phyloP scores from a whole-genome alignment of 352 stramenopile species.

The Phytophthora sp. region DNA sequence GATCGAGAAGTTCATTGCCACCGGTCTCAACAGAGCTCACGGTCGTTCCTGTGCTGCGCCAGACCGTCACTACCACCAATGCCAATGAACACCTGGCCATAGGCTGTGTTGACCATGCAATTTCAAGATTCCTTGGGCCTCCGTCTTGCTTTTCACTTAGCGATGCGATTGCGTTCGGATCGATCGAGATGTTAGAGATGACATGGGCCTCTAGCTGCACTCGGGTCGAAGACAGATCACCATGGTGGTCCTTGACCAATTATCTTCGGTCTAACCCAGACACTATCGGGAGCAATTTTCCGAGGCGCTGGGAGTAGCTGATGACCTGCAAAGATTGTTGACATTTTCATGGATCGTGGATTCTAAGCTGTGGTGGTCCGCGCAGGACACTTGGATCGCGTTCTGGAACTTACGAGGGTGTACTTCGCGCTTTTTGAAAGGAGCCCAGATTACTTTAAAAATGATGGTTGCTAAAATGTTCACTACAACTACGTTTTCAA shows the following conservation, averaged over 20 bases:
- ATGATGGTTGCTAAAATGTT: too few species aligned
- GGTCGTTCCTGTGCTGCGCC: slow-evolving; percentile 1
- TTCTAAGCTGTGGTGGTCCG: neutral
- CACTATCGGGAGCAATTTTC: slow-evolving; percentile 4
- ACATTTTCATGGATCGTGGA: too few species aligned
- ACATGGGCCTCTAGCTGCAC: slow-evolving; percentile 11
- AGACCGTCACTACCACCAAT: too few species aligned
- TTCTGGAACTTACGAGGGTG: too few species aligned
- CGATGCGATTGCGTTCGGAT: neutral
- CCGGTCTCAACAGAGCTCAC: too few species aligned
- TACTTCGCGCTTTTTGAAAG: too few species aligned
- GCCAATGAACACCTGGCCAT: neutral
- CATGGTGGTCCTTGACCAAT: slow-evolving; percentile 13
- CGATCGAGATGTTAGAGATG: neutral
- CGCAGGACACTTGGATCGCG: slow-evolving; percentile 1
- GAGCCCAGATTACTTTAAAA: too few species aligned
- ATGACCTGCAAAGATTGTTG: too few species aligned
- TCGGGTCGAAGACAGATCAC: neutral
- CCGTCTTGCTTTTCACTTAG: neutral
- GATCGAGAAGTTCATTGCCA: too few species aligned
- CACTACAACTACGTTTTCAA: too few species aligned
- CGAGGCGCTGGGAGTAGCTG: neutral
- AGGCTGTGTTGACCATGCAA: neutral
- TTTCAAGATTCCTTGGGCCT: slow-evolving; percentile 4
- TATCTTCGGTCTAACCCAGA: slow-evolving; percentile 5